Conservation (phyloP, 768 basidiomycete genomes). For the Kwoniella heveanensis region DNA sequence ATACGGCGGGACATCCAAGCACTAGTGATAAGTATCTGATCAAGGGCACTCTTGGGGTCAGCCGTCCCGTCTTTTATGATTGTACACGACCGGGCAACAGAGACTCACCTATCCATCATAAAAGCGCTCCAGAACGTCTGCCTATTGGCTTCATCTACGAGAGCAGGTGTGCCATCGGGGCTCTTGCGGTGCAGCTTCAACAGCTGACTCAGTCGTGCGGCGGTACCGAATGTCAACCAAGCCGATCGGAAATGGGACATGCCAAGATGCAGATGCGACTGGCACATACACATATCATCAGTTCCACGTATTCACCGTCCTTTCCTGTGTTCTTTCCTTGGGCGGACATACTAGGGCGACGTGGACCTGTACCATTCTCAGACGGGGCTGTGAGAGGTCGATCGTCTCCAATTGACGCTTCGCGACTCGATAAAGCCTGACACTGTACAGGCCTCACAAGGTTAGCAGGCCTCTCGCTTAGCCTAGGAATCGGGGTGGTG, state of each 20-base stretch:
- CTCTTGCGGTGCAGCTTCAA: background rate
- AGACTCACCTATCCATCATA: background rate
- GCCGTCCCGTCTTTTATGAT: background rate
- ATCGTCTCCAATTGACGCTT: background rate
- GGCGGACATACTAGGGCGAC: background rate
- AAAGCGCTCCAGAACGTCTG: background rate
- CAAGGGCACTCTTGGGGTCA: background rate
- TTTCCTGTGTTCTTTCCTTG: too few relatives aligned
- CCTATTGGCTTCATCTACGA: background rate
- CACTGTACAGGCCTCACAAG: background rate
- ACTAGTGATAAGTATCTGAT: background rate
- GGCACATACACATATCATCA: too few relatives aligned
- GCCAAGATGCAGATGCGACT: background rate
- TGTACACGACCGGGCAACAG: too few relatives aligned
- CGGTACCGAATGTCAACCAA: background rate
- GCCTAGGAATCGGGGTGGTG: background rate
- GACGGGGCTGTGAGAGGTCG: background rate
- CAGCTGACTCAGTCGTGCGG: background rate
- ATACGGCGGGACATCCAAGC: background rate
- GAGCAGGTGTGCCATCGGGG: background rate
- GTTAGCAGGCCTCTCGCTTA: too few relatives aligned
- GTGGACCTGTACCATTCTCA: background rate
- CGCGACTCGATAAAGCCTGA: background rate
- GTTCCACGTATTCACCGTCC: too few relatives aligned
- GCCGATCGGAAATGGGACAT: conserved; percentile 1